phyloP scores from a whole-genome alignment of 176 grass and related monocot genomes.

The Bothriochloa decipiens region DNA sequence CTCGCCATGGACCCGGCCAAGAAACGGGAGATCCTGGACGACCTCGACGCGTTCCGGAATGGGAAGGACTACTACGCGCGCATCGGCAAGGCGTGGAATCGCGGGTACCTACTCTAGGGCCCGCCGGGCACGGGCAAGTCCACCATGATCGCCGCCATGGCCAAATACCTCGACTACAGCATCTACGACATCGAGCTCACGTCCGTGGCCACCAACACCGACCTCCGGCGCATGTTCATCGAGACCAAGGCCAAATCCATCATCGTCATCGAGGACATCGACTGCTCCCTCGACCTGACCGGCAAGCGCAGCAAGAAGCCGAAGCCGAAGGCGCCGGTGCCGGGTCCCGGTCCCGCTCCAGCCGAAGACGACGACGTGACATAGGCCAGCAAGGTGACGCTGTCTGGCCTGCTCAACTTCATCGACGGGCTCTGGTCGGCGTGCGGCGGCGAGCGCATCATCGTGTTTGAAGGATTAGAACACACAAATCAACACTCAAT shows the following conservation, averaged over 20 bases:
- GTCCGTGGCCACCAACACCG: constrained; percentile 39
- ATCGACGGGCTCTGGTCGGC: constrained; percentile 65
- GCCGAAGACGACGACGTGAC: no score
- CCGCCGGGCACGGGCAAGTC: constrained; percentile 55
- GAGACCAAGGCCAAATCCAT: constrained; percentile 59
- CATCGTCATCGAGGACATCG: constrained; percentile 69
- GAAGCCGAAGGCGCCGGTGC: not conserved
- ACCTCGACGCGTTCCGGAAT: constrained; percentile 34
- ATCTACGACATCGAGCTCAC: constrained; percentile 60
- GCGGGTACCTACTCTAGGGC: constrained; percentile 48
- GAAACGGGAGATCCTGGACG: constrained; percentile 40
- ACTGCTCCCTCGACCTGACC: constrained; percentile 70
- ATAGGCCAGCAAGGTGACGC: constrained; percentile 22
- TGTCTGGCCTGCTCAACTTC: constrained; percentile 58
- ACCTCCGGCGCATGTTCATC: constrained; percentile 58
- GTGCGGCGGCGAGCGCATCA: constrained; percentile 54
- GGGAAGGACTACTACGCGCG: constrained; percentile 28
- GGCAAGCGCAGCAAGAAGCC: not conserved
- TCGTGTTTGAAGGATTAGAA: constrained; percentile 6
- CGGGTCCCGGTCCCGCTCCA: not conserved
- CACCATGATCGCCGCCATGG: constrained; percentile 47
- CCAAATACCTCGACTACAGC: constrained; percentile 54
- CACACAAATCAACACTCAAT: no score
- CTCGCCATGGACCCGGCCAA: constrained; percentile 39
- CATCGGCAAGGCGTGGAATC: constrained; percentile 52